These are phyloP conservation scores for Torulaspora indica DNA, from an alignment of 805 yeast genomes.

Conservation along the genomic window DNA sequence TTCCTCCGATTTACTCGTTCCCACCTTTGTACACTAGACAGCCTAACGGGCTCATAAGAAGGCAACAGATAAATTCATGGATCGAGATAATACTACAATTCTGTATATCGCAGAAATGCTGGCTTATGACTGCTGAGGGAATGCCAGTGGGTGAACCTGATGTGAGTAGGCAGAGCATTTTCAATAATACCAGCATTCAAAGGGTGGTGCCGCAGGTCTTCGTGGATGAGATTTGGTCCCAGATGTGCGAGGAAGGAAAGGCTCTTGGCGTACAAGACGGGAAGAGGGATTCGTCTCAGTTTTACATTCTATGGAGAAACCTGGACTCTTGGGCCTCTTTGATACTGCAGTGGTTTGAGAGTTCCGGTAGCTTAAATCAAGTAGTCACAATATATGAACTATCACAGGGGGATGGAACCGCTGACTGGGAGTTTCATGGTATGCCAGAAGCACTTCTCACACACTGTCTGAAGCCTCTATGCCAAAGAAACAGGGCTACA, in stretches of 20 bases:
- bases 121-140: slow-evolving; percentile 44
- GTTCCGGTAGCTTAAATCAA: slow-evolving; percentile 70
- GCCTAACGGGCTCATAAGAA: slow-evolving; percentile 73
- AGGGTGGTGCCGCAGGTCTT: slow-evolving; percentile 54
- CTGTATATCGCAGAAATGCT: slow-evolving; percentile 52
- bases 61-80: slow-evolving; percentile 81
- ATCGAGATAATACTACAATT: slow-evolving; percentile 54
- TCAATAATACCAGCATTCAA: slow-evolving; percentile 48
- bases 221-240: slow-evolving; percentile 49
- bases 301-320: slow-evolving; percentile 58
- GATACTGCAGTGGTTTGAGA: slow-evolving; percentile 65
- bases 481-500: slow-evolving; percentile 67
- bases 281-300: slow-evolving; percentile 37
- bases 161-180: slow-evolving; percentile 35
- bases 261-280: slow-evolving; percentile 46
- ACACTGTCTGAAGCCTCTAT: slow-evolving; percentile 52
- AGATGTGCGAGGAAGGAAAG: slow-evolving; percentile 51
- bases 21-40: slow-evolving; percentile 93
- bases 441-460: slow-evolving; percentile 55
- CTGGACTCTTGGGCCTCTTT: slow-evolving; percentile 63
- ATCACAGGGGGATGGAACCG: slow-evolving; percentile 55
- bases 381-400: slow-evolving; percentile 82
- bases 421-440: slow-evolving; percentile 54
- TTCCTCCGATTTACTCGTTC: slow-evolving; percentile 60
- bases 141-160: slow-evolving; percentile 29